Percentiles rank a stretch among this genome's conserved stretches.
phyloP scores from a whole-genome alignment of 208 protist genomes.

The Endotrypanum monterogeii region DNA sequence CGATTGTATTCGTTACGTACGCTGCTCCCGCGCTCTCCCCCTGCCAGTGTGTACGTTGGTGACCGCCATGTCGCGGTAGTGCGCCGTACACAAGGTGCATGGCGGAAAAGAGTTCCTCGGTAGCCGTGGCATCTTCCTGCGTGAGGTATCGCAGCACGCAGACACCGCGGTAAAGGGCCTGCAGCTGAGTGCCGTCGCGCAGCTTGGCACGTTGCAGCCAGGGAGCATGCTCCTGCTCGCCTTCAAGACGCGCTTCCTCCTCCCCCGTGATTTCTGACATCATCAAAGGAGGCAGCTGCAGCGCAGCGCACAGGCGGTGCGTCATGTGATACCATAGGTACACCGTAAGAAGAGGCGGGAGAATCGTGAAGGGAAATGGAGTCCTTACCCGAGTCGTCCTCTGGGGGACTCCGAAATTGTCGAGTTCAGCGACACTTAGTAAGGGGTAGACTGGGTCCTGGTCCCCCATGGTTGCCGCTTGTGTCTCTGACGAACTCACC shows the following conservation, averaged over 20 bases:
- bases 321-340: constrained; percentile 34
- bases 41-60: not conserved
- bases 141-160: constrained; percentile 30
- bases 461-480: not conserved
- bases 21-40: not conserved
- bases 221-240: not conserved
- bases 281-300: constrained; percentile 16
- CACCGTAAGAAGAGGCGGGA: constrained; percentile 27
- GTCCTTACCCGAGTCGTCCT: not conserved
- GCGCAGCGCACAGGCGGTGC: constrained; percentile 18
- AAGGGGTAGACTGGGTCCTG: constrained; percentile 22
- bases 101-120: constrained; percentile 29
- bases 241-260: not conserved
- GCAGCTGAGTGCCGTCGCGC: constrained; percentile 4
- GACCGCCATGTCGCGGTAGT: not conserved
- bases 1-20: not conserved
- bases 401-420: not conserved
- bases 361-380: constrained; percentile 25
- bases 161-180: constrained; percentile 19
- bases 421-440: not conserved
- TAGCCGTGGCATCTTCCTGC: constrained; percentile 8
- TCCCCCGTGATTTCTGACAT: no score
- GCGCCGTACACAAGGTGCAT: constrained; percentile 17
- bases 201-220: constrained; percentile 11
- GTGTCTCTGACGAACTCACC: not conserved